phyloP scores from a whole-genome alignment of 2,329 filamentous ascomycete species.

The Scedosporium dehoogii region DNA sequence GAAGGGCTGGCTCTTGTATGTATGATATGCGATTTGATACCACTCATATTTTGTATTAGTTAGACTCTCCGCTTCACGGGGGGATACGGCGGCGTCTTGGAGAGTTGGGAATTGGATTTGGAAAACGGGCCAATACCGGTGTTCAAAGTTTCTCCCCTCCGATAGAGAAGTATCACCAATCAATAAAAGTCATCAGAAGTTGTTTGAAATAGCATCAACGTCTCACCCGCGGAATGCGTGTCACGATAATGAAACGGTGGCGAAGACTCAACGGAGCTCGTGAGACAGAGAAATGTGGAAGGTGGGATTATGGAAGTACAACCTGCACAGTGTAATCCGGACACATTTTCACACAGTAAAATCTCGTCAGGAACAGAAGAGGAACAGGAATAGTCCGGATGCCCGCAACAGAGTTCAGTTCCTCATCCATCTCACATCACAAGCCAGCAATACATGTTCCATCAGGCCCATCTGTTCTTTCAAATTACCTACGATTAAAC shows the following conservation, averaged over 20 bases:
- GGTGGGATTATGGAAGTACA: no score
- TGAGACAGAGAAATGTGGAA: no score
- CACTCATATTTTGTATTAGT: background rate
- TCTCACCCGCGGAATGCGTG: no score
- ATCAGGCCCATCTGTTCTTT: background rate
- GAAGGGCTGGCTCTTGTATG: background rate
- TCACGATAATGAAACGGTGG: no score
- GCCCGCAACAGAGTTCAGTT: background rate
- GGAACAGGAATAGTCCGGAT: background rate
- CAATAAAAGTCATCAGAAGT: no score
- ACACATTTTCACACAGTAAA: background rate
- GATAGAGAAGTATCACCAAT: background rate
- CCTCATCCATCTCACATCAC: background rate
- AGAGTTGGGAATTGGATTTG: background rate
- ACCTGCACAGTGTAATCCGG: background rate
- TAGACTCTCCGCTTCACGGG: background rate
- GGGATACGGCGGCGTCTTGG: background rate
- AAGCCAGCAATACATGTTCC: background rate
- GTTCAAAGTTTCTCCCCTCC: background rate
- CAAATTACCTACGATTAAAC: background rate
- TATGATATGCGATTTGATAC: background rate
- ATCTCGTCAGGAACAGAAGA: background rate
- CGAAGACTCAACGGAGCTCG: no score
- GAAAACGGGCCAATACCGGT: background rate
- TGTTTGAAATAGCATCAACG: no score